A percentile compares a stretch with the other conserved stretches of the same genome.
These are phyloP conservation scores for Trichothecium sympodiale DNA, from an alignment of 2,329 filamentous ascomycete species.

Conservation along the genomic window DNA sequence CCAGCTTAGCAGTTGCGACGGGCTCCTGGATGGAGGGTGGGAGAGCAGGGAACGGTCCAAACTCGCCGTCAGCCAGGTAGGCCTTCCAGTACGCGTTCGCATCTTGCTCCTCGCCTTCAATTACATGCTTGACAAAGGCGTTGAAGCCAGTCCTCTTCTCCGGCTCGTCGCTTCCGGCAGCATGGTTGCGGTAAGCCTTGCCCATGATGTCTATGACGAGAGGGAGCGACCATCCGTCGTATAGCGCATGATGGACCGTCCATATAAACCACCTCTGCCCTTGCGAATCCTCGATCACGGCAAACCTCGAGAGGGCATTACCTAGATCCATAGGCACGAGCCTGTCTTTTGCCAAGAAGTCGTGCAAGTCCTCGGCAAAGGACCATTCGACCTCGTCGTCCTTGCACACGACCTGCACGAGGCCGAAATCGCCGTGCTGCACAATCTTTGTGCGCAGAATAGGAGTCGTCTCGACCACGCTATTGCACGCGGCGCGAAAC, in stretches of 20 bases:
- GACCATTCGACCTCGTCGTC: constrained; percentile 18
- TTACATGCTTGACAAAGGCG: constrained; percentile 29
- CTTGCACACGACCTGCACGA: constrained; percentile 28
- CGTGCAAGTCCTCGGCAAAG: constrained; percentile 16
- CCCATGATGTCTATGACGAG: constrained; percentile 28
- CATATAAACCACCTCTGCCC: constrained; percentile 7
- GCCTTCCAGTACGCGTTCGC: constrained; percentile 27
- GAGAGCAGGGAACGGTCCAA: constrained; percentile 30
- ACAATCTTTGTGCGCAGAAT: constrained; percentile 1
- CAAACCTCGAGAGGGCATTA: constrained; percentile 9
- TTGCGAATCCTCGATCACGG: constrained; percentile 5
- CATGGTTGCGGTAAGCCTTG: constrained; percentile 14
- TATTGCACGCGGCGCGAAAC: background rate
- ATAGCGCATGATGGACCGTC: constrained; percentile 28
- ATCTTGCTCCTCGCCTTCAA: constrained; percentile 14
- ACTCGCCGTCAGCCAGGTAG: constrained; percentile 10
- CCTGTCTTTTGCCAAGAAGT: constrained; percentile 21
- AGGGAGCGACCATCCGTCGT: constrained; percentile 39
- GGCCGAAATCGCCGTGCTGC: constrained; percentile 13
- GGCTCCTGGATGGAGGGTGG: constrained; percentile 1
- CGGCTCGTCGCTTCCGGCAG: constrained; percentile 8
- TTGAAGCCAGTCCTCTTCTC: constrained; percentile 21
- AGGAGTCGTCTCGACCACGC: background rate
- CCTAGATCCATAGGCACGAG: constrained; percentile 14
- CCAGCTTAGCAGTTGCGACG: background rate